phyloP scores from a whole-genome alignment of 768 basidiomycete species.

The Tubosaeta brunneosetosa region DNA sequence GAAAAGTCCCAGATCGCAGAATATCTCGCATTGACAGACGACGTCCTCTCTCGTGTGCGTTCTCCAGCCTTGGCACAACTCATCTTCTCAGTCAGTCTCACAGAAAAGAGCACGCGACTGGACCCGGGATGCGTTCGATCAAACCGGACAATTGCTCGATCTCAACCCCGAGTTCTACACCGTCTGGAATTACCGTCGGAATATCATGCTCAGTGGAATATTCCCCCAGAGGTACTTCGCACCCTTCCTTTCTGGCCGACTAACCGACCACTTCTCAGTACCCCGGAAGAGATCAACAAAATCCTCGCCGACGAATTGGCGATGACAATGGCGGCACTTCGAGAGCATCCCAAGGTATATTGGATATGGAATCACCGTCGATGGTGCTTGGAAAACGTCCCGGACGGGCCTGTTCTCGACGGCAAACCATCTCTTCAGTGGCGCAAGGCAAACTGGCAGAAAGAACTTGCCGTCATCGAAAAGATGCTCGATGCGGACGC shows the following conservation, averaged over 20 bases:
- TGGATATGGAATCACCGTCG: conserved; percentile 98
- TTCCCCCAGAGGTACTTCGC: conserved; percentile 58
- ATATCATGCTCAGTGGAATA: conserved; percentile 67
- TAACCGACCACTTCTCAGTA: conserved; percentile 37
- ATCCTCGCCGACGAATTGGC: conserved; percentile 68
- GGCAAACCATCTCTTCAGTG: conserved; percentile 52
- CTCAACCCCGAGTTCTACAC: conserved; percentile 96
- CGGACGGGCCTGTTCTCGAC: conserved; percentile 56
- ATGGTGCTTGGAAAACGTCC: conserved; percentile 91
- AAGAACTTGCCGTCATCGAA: conserved; percentile 83
- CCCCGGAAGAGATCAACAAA: conserved; percentile 55
- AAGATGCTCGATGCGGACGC: conserved; percentile 89
- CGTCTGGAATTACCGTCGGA: conserved; percentile 89
- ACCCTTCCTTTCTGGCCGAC: background rate
- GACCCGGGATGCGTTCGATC: conserved; percentile 67
- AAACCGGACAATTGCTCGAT: conserved; percentile 72
- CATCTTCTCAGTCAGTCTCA: background rate
- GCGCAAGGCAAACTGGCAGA: conserved; percentile 78
- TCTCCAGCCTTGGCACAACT: background rate
- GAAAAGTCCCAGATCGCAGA: conserved; percentile 75
- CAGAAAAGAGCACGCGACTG: conserved; percentile 72
- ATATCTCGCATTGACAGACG: conserved; percentile 61
- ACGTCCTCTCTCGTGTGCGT: conserved; percentile 62
- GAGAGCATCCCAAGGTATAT: conserved; percentile 90
- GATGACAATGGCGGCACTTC: conserved; percentile 77